These are phyloP conservation scores for Dryadomyces quercivorus DNA, from an alignment of 2,329 filamentous ascomycete genomes.

Conservation along the genomic window DNA sequence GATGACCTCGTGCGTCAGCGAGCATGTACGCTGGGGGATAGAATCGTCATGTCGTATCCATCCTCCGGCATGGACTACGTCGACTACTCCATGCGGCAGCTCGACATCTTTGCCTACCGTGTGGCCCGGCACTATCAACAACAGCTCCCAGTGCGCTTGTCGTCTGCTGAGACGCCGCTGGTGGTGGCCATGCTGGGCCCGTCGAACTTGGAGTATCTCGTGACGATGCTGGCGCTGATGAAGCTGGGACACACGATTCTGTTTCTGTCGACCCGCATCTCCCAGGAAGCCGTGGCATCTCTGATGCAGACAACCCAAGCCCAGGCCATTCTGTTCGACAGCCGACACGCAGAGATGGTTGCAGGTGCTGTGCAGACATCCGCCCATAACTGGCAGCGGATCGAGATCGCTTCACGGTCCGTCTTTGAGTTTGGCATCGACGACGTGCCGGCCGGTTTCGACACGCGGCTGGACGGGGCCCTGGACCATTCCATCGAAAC, in stretches of 20 bases:
- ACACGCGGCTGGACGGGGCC: constrained; percentile 16
- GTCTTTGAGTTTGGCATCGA: constrained; percentile 20
- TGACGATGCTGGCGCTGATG: neutral
- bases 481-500: constrained; percentile 17
- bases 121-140: constrained; percentile 13
- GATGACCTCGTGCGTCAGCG: constrained; percentile 26
- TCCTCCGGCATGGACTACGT: constrained; percentile 29
- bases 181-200: constrained; percentile 38
- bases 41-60: constrained; percentile 30
- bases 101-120: constrained; percentile 27
- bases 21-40: constrained; percentile 20
- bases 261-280: neutral
- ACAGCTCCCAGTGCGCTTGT: neutral
- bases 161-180: neutral
- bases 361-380: neutral
- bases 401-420: constrained; percentile 16
- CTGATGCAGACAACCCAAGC: constrained; percentile 5
- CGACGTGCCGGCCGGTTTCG: constrained; percentile 11
- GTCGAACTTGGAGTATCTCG: constrained; percentile 28
- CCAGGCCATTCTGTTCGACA: constrained; percentile 11
- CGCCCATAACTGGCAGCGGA: constrained; percentile 15
- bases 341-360: neutral
- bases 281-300: neutral
- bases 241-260: neutral
- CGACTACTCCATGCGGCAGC: constrained; percentile 31